phyloP scores from a whole-genome alignment of 768 basidiomycete species.

The Mycena galericulata region DNA sequence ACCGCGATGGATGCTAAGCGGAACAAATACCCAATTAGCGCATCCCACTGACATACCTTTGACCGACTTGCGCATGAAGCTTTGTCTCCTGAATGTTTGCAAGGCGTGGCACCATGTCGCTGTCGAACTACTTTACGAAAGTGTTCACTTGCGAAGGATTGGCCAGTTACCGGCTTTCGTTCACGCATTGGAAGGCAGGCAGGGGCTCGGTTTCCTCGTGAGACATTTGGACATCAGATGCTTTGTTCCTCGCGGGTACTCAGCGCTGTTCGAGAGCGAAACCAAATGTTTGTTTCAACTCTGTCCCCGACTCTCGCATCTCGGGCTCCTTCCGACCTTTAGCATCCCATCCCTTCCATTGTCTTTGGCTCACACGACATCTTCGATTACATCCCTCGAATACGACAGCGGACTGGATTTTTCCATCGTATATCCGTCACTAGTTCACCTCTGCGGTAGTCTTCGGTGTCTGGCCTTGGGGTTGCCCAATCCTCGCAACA shows the following conservation, averaged over 20 bases:
- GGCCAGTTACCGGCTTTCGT: neutral
- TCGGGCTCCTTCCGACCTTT: neutral
- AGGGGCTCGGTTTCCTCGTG: neutral
- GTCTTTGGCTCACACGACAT: too few species aligned
- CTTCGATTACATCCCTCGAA: neutral
- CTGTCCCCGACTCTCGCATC: conserved; percentile 11
- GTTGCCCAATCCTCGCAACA: neutral
- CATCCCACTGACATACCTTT: too few species aligned
- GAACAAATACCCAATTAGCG: too few species aligned
- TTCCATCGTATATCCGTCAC: neutral
- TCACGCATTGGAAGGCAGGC: neutral
- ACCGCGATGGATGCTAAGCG: too few species aligned
- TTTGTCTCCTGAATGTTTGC: neutral
- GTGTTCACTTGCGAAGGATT: neutral
- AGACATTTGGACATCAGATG: too few species aligned
- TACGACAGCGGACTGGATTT: neutral
- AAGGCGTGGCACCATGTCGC: neutral
- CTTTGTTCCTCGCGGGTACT: too few species aligned
- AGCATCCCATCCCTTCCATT: too few species aligned
- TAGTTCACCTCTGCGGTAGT: neutral
- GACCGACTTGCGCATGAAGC: too few species aligned
- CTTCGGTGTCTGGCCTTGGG: neutral
- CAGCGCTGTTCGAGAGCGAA: neutral
- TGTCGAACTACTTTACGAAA: neutral
- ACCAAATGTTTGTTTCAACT: neutral